These are phyloP conservation scores for Penstemon newberryi DNA, from an alignment of 257 asterid species.

Conservation along the genomic window DNA sequence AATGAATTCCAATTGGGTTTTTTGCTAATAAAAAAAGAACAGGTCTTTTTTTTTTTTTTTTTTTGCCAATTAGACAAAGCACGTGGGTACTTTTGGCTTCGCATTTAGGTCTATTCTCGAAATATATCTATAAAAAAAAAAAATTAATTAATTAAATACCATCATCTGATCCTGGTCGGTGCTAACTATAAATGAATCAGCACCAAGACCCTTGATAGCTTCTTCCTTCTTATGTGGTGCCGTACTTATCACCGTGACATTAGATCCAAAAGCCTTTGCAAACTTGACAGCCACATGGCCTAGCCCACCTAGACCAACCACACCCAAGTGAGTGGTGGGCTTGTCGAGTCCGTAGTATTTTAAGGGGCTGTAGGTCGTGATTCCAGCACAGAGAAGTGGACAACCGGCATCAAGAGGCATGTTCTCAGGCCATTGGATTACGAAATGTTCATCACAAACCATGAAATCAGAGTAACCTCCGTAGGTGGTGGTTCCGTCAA, in stretches of 20 bases:
- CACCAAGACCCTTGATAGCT: slow-evolving; percentile 34
- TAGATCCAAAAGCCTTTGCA: slow-evolving; percentile 40
- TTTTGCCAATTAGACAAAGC: too few species aligned
- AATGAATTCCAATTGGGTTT: too few species aligned
- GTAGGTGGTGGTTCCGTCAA: slow-evolving; percentile 36
- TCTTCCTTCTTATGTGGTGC: slow-evolving; percentile 32
- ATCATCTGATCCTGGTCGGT: slow-evolving; percentile 33
- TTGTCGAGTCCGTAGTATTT: slow-evolving; percentile 35
- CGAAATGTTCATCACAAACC: slow-evolving; percentile 38
- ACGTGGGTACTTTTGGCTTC: too few species aligned
- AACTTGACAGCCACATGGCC: slow-evolving; percentile 39
- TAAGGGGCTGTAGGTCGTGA: slow-evolving; percentile 37
- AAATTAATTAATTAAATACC: not conserved
- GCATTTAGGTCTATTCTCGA: too few species aligned
- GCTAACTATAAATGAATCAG: slow-evolving; percentile 38
- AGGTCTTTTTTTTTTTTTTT: too few species aligned
- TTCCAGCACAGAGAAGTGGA: slow-evolving; percentile 39
- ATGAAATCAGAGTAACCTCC: slow-evolving; percentile 41
- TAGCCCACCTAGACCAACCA: slow-evolving; percentile 36
- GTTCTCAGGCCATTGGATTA: slow-evolving; percentile 32
- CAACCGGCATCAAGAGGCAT: slow-evolving; percentile 36
- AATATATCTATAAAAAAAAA: too few species aligned
- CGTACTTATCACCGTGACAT: slow-evolving; percentile 37
- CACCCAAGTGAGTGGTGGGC: slow-evolving; percentile 31
- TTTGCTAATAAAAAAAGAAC: too few species aligned